Percentiles rank a stretch among this genome's conserved stretches.
These are phyloP conservation scores for Peziza echinospora DNA, from an alignment of 495 filamentous ascomycete genomes.

Conservation along the genomic window DNA sequence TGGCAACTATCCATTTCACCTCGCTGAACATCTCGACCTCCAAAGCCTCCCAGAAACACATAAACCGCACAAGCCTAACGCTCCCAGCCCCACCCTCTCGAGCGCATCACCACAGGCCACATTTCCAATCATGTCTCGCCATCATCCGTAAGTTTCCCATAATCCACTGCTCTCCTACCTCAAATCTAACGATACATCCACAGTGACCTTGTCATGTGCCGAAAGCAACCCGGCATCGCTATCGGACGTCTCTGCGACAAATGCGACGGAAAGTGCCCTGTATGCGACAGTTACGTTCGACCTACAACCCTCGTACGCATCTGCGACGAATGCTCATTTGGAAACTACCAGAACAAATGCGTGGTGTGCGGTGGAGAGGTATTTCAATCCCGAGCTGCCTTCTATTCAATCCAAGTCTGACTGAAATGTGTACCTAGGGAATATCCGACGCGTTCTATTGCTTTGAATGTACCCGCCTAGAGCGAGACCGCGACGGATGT, in stretches of 20 bases:
- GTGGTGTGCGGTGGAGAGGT: slow-evolving; percentile 87
- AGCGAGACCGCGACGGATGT: slow-evolving; percentile 94
- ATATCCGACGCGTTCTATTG: slow-evolving; percentile 99
- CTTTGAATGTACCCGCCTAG: slow-evolving; percentile 91
- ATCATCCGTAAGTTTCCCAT: slow-evolving; percentile 43
- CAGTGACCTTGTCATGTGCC: slow-evolving; percentile 96
- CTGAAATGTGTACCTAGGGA: slow-evolving; percentile 25
- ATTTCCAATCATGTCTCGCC: slow-evolving; percentile 54
- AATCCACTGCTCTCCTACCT: slow-evolving; percentile 2
- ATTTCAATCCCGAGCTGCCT: slow-evolving; percentile 8
- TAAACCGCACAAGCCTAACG: no score
- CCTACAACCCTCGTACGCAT: slow-evolving; percentile 93
- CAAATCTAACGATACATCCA: no score
- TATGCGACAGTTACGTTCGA: slow-evolving; percentile 96
- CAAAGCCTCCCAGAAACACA: no score
- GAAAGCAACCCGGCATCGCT: slow-evolving; percentile 92
- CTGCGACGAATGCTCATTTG: slow-evolving; percentile 97
- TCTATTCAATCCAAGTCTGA: not conserved
- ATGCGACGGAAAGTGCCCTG: slow-evolving; percentile 97
- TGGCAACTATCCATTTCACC: no score
- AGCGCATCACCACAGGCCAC: no score
- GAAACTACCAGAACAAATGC: slow-evolving; percentile 99
- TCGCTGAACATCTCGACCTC: no score
- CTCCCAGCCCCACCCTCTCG: no score
- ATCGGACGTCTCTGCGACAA: slow-evolving; percentile 99